Base-by-base conservation (phyloP, 2,329 filamentous ascomycete species). In the Trichoderma endophyticum region DNA sequence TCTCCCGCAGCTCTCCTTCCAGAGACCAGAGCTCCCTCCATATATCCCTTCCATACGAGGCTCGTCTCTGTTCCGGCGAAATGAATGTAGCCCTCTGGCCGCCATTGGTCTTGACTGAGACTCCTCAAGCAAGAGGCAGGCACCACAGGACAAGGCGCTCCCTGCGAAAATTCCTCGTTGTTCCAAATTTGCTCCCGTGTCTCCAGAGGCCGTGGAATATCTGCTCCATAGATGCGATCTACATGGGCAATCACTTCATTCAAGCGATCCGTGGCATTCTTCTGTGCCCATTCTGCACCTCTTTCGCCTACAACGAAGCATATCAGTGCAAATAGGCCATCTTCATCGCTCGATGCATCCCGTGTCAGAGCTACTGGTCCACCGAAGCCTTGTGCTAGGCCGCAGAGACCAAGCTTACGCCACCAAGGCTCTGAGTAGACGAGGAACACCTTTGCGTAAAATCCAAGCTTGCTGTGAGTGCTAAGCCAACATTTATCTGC, bases 21-120 rank as follows among this genome's bases (percentile, higher is more conserved):
- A 4, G 81, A 83, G 0, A 82, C 75, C 26, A 87, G 78, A 0
- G 85, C 85, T 6, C 85, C 85, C 71, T 87, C 85, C 81, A 87
- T 86, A 73, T 86, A 87, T 0, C 85, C 85, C 70, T 84, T 85
- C 86, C 85, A 87, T 62, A 84, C 82, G 3, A 72, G 79, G 7
- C 82, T 81, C 14, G 82, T 84, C 77, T 87, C 85, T 0, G 85
- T 87, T 0, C 85, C 85, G 3, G 84, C 84, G 74, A 86, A 87
- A 73, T 87, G 84, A 4, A 87, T 32, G 43, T 83, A 81, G 0
- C 81, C 80, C n/a, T 81, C 74, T 0, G 78, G 78, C 61, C 79
- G 79, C 6, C 79, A 78, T 39, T 81, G 78, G 4, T 79, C 74
- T 75, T 65, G 73, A 0, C 74, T 76, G 9, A 77, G 77, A 21